phyloP scores from a whole-genome alignment of 2,329 filamentous ascomycete genomes.

The Hypoxylon sp. region DNA sequence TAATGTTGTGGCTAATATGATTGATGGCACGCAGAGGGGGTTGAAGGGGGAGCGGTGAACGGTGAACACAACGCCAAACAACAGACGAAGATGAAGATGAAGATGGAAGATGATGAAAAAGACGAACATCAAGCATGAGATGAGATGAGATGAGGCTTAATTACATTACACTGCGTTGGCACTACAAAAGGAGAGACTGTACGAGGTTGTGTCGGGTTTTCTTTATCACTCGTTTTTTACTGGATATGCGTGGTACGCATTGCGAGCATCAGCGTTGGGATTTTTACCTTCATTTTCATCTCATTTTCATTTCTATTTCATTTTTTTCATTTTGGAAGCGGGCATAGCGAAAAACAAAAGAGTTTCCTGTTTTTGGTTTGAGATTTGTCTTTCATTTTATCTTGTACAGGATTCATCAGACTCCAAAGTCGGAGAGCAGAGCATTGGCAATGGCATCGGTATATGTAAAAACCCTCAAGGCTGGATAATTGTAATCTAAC shows the following conservation, averaged over 20 bases:
- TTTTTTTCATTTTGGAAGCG: not conserved
- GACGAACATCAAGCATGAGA: not conserved
- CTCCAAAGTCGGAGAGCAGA: not conserved
- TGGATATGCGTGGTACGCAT: not conserved
- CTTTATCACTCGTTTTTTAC: not conserved
- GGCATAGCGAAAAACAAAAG: conserved; percentile 9
- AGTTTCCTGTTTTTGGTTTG: conserved; percentile 9
- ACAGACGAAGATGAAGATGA: not conserved
- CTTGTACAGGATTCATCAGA: not conserved
- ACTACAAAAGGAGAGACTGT: conserved; percentile 13
- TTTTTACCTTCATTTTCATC: conserved; percentile 8
- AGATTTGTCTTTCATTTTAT: conserved; percentile 7
- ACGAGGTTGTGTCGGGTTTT: conserved; percentile 17
- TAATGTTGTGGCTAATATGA: conserved; percentile 45
- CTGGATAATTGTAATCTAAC: conserved; percentile 36
- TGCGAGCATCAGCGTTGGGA: conserved; percentile 6
- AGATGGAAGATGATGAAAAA: not conserved
- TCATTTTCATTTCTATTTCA: not conserved
- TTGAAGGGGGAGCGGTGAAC: conserved; percentile 23
- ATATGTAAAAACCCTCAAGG: conserved; percentile 24
- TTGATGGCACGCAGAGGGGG: conserved; percentile 45
- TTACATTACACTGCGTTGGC: not conserved
- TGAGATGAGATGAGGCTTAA: not conserved
- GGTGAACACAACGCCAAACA: too few species aligned
- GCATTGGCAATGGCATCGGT: not conserved